These are phyloP conservation scores for Xylaria sp. DNA, from an alignment of 2,329 filamentous ascomycete genomes.

Conservation along the genomic window DNA sequence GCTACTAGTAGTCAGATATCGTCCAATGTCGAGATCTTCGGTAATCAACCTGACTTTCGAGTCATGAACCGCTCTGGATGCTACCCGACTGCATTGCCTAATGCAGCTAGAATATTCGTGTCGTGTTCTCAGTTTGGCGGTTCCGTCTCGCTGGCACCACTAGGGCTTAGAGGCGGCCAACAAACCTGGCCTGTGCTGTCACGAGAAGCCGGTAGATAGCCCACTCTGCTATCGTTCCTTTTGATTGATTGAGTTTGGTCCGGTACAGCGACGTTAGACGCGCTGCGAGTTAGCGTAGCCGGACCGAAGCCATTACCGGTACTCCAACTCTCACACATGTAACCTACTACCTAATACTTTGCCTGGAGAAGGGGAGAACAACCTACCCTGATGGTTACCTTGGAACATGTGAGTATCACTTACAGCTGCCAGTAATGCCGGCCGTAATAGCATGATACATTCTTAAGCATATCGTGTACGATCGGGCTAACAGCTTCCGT, in stretches of 20 bases:
- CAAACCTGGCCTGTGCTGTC: constrained; percentile 28
- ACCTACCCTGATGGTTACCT: not conserved
- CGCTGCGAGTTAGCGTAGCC: not conserved
- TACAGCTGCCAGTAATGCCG: not conserved
- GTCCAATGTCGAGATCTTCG: constrained; percentile 24
- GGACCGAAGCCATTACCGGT: not conserved
- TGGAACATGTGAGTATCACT: no score
- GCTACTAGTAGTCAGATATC: constrained; percentile 11
- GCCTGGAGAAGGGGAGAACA: not conserved
- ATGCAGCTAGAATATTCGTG: constrained; percentile 32
- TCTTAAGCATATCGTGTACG: not conserved
- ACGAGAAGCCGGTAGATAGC: not conserved
- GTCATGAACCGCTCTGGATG: constrained; percentile 24
- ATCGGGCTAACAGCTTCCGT: constrained; percentile 7
- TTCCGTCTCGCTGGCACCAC: constrained; percentile 41
- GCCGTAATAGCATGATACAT: not conserved
- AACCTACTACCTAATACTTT: no score
- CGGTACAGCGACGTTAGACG: not conserved
- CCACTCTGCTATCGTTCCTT: constrained; percentile 8
- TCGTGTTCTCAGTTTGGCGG: constrained; percentile 32
- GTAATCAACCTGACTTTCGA: constrained; percentile 20
- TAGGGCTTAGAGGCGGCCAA: constrained; percentile 24
- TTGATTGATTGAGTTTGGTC: constrained; percentile 10
- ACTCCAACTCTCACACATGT: not conserved
- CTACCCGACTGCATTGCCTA: constrained; percentile 27